A percentile compares a stretch with the other conserved stretches of the same genome.
phyloP scores from a whole-genome alignment of 257 asterid species.

The Solanum lycopersicoides region DNA sequence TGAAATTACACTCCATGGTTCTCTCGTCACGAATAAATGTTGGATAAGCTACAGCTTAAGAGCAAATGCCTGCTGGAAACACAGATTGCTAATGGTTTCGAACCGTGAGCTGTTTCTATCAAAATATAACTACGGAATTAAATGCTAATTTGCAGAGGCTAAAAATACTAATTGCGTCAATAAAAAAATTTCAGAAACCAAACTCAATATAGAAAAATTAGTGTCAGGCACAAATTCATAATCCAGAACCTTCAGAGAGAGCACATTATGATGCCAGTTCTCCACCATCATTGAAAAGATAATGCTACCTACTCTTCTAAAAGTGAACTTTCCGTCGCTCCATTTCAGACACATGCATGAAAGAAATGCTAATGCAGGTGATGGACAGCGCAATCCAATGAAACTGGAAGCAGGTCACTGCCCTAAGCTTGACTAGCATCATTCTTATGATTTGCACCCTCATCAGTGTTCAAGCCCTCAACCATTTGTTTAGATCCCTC shows the following conservation, averaged over 20 bases:
- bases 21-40: background rate
- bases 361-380: background rate
- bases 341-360: background rate
- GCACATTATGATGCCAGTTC: background rate
- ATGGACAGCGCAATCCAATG: background rate
- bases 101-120: background rate
- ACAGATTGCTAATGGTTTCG: background rate
- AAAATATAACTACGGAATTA: background rate
- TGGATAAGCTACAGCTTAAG: background rate
- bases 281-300: background rate
- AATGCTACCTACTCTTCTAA: background rate
- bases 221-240: background rate
- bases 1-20: background rate
- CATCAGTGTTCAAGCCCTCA: constrained; percentile 15
- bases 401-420: background rate
- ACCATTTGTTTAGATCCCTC: constrained; percentile 23
- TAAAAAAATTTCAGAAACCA: background rate
- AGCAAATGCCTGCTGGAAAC: background rate
- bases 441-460: constrained; percentile 3
- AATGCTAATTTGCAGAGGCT: background rate
- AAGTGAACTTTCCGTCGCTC: background rate
- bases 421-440: constrained; percentile 2
- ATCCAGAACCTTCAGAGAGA: background rate
- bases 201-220: background rate
- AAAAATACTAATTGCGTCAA: background rate